Conservation (phyloP, 345 rosid genomes). For the Raphanus raphanistrum region DNA sequence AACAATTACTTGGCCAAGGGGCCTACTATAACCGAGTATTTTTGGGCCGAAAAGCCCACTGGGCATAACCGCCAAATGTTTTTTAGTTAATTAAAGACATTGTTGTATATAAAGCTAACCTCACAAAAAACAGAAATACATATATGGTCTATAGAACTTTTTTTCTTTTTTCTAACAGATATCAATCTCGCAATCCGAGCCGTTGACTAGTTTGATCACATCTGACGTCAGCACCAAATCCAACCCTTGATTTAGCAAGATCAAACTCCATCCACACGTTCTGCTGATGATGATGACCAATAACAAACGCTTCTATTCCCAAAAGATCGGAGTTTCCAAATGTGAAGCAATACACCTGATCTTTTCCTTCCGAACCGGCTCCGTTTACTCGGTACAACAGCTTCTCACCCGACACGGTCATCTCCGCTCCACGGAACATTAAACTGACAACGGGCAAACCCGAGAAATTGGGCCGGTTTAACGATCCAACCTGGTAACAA, state of each 20-base stretch:
- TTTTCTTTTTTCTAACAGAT: background rate
- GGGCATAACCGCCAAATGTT: background rate
- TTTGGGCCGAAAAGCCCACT: background rate
- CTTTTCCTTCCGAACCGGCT: slow-evolving; percentile 56
- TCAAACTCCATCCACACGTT: slow-evolving; percentile 89
- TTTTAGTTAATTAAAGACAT: too few species aligned
- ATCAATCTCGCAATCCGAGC: slow-evolving; percentile 41
- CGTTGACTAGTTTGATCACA: slow-evolving; percentile 66
- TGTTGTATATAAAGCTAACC: background rate
- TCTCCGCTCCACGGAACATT: slow-evolving; percentile 64
- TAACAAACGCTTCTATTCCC: slow-evolving; percentile 72
- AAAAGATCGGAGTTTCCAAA: slow-evolving; percentile 77
- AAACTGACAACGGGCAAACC: slow-evolving; percentile 52
- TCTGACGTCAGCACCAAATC: slow-evolving; percentile 56
- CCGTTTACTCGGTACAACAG: slow-evolving; percentile 57
- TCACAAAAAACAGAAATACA: background rate
- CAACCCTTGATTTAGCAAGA: slow-evolving; percentile 69
- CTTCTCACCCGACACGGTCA: slow-evolving; percentile 64
- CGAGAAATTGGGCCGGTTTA: slow-evolving; percentile 29
- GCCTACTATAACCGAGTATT: background rate
- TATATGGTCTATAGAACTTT: background rate
- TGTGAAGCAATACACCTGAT: slow-evolving; percentile 71
- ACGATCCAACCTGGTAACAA: slow-evolving; percentile 44
- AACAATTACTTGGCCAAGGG: background rate
- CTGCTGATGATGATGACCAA: slow-evolving; percentile 82